Conservation (phyloP, 768 basidiomycete genomes). For the Boletus tomentosulus region DNA sequence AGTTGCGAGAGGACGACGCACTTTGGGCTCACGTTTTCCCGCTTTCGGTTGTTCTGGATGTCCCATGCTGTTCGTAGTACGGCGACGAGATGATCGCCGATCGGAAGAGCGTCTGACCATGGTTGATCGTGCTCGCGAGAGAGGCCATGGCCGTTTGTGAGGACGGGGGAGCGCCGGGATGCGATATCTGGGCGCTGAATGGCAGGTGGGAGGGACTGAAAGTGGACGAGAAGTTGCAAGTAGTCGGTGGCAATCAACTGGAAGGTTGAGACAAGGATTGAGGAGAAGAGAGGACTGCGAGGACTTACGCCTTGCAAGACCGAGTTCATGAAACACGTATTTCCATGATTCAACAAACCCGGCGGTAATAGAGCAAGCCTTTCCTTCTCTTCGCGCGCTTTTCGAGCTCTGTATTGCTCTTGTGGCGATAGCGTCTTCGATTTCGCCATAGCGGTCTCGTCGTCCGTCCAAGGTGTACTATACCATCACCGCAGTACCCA, state of each 20-base stretch:
- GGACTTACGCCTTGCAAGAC: slow-evolving; percentile 79
- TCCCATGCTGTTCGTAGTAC: slow-evolving; percentile 63
- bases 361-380: slow-evolving; percentile 60
- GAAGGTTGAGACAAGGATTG: background rate
- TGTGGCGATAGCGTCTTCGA: slow-evolving; percentile 56
- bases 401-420: slow-evolving; percentile 57
- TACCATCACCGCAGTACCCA: background rate
- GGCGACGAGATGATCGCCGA: slow-evolving; percentile 64
- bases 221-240: slow-evolving; percentile 54
- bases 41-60: slow-evolving; percentile 47
- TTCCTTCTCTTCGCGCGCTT: slow-evolving; percentile 60
- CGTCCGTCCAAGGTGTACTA: background rate
- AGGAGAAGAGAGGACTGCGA: background rate
- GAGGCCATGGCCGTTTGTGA: slow-evolving; percentile 53
- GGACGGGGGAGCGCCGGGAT: slow-evolving; percentile 56
- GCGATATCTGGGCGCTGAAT: slow-evolving; percentile 39
- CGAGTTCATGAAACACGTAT: slow-evolving; percentile 96
- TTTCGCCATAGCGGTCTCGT: slow-evolving; percentile 39
- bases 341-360: slow-evolving; percentile 75
- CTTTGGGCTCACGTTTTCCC: slow-evolving; percentile 63
- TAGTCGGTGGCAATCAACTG: slow-evolving; percentile 67
- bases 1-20: slow-evolving; percentile 33
- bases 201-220: slow-evolving; percentile 43
- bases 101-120: slow-evolving; percentile 59
- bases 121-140: slow-evolving; percentile 49